These are phyloP conservation scores for Handroanthus guayacan DNA, from an alignment of 257 asterid species.

Conservation along the genomic window DNA sequence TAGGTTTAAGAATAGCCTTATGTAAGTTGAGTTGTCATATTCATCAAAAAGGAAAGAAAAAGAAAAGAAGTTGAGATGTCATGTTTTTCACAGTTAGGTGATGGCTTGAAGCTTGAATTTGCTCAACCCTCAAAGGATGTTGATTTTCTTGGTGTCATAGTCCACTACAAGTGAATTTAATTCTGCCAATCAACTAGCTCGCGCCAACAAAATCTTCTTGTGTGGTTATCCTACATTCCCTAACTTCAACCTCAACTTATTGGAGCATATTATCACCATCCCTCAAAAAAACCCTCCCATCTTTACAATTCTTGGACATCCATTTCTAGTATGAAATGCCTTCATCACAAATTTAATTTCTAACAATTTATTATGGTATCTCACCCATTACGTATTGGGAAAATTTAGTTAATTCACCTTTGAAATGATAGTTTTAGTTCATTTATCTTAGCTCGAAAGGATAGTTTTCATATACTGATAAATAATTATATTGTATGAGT, in stretches of 20 bases:
- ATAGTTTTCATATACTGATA: too few relatives aligned
- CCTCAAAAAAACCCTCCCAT: neutral
- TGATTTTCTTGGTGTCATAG: neutral
- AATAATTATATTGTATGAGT: too few relatives aligned
- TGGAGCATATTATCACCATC: neutral
- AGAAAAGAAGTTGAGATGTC: constrained; percentile 25
- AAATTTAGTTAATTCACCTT: too few relatives aligned
- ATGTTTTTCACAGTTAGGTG: neutral
- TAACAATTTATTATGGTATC: too few relatives aligned
- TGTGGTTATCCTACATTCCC: neutral
- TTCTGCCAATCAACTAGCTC: neutral
- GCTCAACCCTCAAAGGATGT: neutral
- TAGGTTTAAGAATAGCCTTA: neutral
- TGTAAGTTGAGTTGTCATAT: too few relatives aligned
- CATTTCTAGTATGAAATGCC: neutral
- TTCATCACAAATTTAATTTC: too few relatives aligned
- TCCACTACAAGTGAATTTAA: neutral
- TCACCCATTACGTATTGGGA: too few relatives aligned
- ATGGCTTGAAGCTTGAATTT: neutral
- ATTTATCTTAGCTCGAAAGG: too few relatives aligned
- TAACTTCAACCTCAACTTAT: neutral
- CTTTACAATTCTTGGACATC: neutral
- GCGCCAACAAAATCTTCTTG: neutral
- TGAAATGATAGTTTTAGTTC: too few relatives aligned
- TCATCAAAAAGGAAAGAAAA: too few relatives aligned